Evolutionary conservation across 805 yeast species (phyloP), one percentile per base, ranked within the genome.

Genomic region (Ogataea ganodermae): DNA sequence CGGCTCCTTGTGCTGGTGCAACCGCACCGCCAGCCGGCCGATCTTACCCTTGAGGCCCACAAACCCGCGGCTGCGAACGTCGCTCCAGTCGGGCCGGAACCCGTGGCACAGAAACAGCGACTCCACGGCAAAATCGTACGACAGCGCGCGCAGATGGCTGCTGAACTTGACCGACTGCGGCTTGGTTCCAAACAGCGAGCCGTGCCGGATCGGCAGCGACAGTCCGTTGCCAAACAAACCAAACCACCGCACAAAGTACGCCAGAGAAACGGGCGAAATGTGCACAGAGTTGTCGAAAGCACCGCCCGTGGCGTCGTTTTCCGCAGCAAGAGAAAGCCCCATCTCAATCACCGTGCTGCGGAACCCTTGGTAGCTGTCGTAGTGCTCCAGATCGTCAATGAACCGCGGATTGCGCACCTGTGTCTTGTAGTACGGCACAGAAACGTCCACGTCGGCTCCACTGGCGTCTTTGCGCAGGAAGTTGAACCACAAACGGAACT

Each of bases 161-260:
- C 95, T 86, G 59, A 91, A 86, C 63, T 89, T 90, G 42, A 79
- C 80, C 1, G 82, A 70, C 14, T 76, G 63, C 45, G 73, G 73
- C 5, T 67, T 61, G 18, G 79, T 79, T 0, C 81, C 81, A 70
- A 87, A 91, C 10, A 92, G 58, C 1, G 67, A 61, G 0, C 97
- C 97, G 43, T 79, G 76, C 40, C 94, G 74, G 7, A 89, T 77
- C 0, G 97, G 96, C 18, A 89, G 70, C 49, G 89, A 78, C 56
- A 84, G 73, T 40, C 83, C 83, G 21, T 89, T 84, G n/a, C 86
- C 78, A 65, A 91, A 91, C 55, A 87, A 73, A 27, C 70, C 71
- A 91, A 96, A 90, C 97, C 97, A 92, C 4, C 66, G 60, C 54
- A 80, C 78, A 67, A 92, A 89, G 48, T 80, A 84, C 13, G 68